Evolutionary conservation across 75 land plant genomes (phyloP), one percentile per base, ranked within the genome.

Genomic region (Sequoiadendron giganteum): DNA sequence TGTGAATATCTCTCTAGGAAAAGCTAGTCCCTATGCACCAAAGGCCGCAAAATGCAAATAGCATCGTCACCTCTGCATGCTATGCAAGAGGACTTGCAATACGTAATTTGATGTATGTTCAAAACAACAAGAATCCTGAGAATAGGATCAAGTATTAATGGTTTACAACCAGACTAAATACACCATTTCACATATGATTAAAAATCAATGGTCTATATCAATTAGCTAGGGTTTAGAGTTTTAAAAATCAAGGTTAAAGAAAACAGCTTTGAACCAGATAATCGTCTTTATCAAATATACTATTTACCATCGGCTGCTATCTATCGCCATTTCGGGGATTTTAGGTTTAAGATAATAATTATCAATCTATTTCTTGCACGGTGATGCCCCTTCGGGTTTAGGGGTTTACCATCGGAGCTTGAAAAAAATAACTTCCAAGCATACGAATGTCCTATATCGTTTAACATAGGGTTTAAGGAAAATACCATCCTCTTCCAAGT

Each of bases 401-500:
- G 39, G 77, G 14, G 13, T 11, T 47, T 3, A n/a, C 55, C 55
- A 52, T 52, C 16, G 55, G 14, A 45, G 48, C 48, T 45, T 45
- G 0, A 5, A 45, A 45, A 45, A 45, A 45, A 45, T 0, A 45
- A 45, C 7, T 52, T 52, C 55, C 55, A 52, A 52, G 1, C 55
- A 14, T 52, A 52, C 55, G 2, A 14, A 30, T 36, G 47, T 25
- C 47, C 34, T 65, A 5, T 30, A 56, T 34, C 19, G 76, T 15
- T 54, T 13, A 42, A 14, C 2, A 34, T 75, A 11, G 76, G 43
- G 25, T 58, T 30, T 43, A 54, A 45, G 32, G 10, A 80, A 83
- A 90, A 77, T 76, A 97, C 99, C 99, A 85, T 97, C 98, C 80
- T 90, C 92, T 90, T 97, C 99, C 43, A 94, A 90, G 76, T 97